Conservation (phyloP, 768 basidiomycete species). For the Xanthoconium stramineum region DNA sequence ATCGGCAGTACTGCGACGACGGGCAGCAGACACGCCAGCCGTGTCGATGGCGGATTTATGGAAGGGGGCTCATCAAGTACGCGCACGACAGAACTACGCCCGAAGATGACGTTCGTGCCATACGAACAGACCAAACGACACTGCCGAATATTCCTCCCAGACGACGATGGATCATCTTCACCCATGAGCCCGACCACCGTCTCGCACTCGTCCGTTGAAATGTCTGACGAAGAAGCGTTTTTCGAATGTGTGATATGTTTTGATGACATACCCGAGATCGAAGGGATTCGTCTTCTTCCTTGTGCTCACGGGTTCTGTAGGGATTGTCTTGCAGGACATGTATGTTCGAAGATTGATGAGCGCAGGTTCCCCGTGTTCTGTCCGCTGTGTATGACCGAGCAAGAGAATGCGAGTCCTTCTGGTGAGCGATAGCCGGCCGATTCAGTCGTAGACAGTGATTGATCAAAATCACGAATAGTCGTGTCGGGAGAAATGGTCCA, state of each 20-base stretch:
- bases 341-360: slow-evolving; percentile 46
- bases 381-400: slow-evolving; percentile 48
- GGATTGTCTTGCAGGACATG: slow-evolving; percentile 44
- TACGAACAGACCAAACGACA: slow-evolving; percentile 25
- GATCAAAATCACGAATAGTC: slow-evolving; percentile 27
- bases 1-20: neutral
- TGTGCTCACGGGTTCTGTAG: slow-evolving; percentile 58
- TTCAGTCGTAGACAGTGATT: neutral
- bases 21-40: neutral
- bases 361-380: slow-evolving; percentile 57
- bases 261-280: slow-evolving; percentile 41
- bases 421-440: slow-evolving; percentile 24
- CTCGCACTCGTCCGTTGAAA: slow-evolving; percentile 1
- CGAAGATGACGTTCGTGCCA: slow-evolving; percentile 1
- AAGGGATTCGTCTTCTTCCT: slow-evolving; percentile 35
- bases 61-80: slow-evolving; percentile 10
- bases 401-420: slow-evolving; percentile 25
- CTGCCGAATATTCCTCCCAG: slow-evolving; percentile 25
- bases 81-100: neutral
- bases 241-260: slow-evolving; percentile 58
- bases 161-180: slow-evolving; percentile 5
- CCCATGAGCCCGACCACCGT: neutral
- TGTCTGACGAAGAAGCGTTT: slow-evolving; percentile 5
- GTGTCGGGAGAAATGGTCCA: slow-evolving; percentile 37
- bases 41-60: neutral